Percentiles rank a stretch among this genome's conserved stretches.
phyloP scores from a whole-genome alignment of 1,284 basidiomycete species.

The Pascua guehoae region DNA sequence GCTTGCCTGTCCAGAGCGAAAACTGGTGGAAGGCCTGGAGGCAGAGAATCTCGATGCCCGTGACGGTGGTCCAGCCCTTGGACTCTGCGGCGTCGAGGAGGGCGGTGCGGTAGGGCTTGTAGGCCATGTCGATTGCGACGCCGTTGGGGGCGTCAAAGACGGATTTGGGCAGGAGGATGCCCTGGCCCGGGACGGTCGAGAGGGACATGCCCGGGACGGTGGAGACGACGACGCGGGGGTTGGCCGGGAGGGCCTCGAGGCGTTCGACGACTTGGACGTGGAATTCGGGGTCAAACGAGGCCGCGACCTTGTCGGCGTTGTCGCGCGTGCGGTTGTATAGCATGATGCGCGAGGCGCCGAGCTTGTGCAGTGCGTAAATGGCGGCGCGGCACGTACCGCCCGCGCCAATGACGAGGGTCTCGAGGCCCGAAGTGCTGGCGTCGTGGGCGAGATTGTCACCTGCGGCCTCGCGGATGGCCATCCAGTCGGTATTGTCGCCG shows the following conservation, averaged over 20 bases:
- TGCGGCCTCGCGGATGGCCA: slow-evolving; percentile 67
- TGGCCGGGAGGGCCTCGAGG: slow-evolving; percentile 58
- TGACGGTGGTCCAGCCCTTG: slow-evolving; percentile 65
- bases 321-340: slow-evolving; percentile 75
- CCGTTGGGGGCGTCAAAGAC: slow-evolving; percentile 51
- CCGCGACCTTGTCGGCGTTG: slow-evolving; percentile 67
- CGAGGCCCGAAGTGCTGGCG: slow-evolving; percentile 44
- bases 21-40: slow-evolving; percentile 86
- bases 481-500: slow-evolving; percentile 93
- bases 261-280: slow-evolving; percentile 58
- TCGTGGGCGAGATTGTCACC: slow-evolving; percentile 36
- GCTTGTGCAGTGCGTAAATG: slow-evolving; percentile 73
- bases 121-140: slow-evolving; percentile 88
- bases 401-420: slow-evolving; percentile 80
- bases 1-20: slow-evolving; percentile 67
- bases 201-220: slow-evolving; percentile 78
- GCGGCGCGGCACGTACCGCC: slow-evolving; percentile 91
- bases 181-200: slow-evolving; percentile 49
- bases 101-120: slow-evolving; percentile 64
- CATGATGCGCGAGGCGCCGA: slow-evolving; percentile 69
- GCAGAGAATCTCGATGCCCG: slow-evolving; percentile 76
- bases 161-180: slow-evolving; percentile 59
- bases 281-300: slow-evolving; percentile 62
- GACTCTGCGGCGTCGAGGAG: slow-evolving; percentile 46
- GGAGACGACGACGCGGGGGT: slow-evolving; percentile 72